phyloP scores from a whole-genome alignment of 352 stramenopile genomes.

The Phytophthora tentaculata region DNA sequence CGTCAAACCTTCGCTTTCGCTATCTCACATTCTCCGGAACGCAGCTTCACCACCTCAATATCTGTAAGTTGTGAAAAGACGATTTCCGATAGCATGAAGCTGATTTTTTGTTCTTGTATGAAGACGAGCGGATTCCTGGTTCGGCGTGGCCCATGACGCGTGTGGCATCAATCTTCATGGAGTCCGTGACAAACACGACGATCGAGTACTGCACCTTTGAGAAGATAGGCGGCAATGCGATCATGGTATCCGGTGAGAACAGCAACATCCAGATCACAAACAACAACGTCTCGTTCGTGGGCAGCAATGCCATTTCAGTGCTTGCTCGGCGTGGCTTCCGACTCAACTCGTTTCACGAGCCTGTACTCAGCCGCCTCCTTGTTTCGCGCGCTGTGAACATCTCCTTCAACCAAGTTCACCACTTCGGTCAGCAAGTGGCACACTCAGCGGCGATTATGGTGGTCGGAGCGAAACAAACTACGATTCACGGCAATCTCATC shows the following conservation, averaged over 20 bases:
- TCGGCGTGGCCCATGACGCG: conserved; percentile 64
- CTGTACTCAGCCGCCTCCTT: conserved; percentile 51
- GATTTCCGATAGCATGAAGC: not conserved
- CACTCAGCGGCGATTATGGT: conserved; percentile 68
- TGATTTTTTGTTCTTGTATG: not conserved
- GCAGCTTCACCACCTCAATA: conserved; percentile 58
- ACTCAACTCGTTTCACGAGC: conserved; percentile 44
- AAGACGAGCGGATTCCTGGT: conserved; percentile 50
- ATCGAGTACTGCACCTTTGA: conserved; percentile 71
- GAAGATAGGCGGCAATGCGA: conserved; percentile 75
- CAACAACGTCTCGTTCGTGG: conserved; percentile 80
- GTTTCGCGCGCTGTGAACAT: conserved; percentile 51
- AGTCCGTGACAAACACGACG: conserved; percentile 53
- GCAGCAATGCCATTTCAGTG: conserved; percentile 55
- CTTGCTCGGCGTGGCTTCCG: conserved; percentile 40
- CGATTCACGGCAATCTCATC: conserved; percentile 63
- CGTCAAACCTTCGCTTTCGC: conserved; percentile 57
- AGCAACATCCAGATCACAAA: conserved; percentile 54
- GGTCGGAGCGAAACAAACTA: conserved; percentile 53
- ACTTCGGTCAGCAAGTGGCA: conserved; percentile 56
- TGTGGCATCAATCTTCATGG: conserved; percentile 66
- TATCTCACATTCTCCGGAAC: conserved; percentile 72
- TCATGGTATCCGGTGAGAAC: conserved; percentile 70
- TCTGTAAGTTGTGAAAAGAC: conserved; percentile 48
- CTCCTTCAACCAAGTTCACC: conserved; percentile 81